Conservation (phyloP, 495 filamentous ascomycete genomes). For the Trichoderma virens region DNA sequence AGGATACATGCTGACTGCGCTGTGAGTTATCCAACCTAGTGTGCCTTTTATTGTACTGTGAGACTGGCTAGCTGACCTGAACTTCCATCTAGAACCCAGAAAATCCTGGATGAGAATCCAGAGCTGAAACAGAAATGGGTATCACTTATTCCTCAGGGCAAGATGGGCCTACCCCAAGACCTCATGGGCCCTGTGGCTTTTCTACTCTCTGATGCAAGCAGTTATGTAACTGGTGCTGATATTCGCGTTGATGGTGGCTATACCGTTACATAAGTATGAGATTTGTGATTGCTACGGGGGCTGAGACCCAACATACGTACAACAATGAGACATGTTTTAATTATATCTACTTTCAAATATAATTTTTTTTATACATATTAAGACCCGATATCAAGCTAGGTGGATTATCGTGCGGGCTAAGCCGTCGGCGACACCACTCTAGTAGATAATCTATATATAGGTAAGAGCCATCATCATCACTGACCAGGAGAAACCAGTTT, state of each 20-base stretch:
- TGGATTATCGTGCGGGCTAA: neutral
- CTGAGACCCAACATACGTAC: too few species aligned
- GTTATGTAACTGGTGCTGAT: conserved; percentile 86
- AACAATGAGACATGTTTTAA: neutral
- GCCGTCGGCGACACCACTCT: neutral
- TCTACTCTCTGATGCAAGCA: conserved; percentile 75
- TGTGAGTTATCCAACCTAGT: conserved; percentile 46
- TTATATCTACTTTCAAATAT: neutral
- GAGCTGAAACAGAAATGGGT: conserved; percentile 83
- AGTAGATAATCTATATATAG: neutral
- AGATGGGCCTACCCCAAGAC: conserved; percentile 88
- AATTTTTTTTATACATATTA: neutral
- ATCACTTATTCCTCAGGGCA: conserved; percentile 79
- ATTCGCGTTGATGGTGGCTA: conserved; percentile 89
- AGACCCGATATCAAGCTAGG: neutral
- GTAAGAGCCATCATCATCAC: conserved; percentile 30
- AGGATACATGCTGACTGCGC: conserved; percentile 88
- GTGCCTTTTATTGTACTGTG: neutral
- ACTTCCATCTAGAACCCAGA: conserved; percentile 59
- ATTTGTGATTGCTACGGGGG: conserved; percentile 9
- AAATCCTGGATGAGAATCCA: conserved; percentile 88
- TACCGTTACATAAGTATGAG: conserved; percentile 58
- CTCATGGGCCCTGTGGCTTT: conserved; percentile 91
- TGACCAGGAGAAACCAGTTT: conserved; percentile 83
- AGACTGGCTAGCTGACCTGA: neutral